Evolutionary conservation across 1,284 basidiomycete genomes (phyloP), one percentile per base, ranked within the genome.

Genomic region (Uromyces viciae-fabae): DNA sequence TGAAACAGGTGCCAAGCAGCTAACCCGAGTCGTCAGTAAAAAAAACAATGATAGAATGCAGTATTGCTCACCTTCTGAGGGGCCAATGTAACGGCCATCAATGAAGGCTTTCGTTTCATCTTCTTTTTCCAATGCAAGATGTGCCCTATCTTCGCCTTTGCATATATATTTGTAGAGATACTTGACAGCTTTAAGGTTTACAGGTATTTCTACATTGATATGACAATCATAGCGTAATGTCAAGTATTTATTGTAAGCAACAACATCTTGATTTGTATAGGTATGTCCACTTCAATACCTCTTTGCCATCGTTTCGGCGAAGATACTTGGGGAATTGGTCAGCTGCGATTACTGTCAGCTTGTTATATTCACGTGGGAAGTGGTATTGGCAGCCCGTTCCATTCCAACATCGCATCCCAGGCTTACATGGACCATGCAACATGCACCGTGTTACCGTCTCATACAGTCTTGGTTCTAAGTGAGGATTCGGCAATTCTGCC

Each of bases 381-480:
- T 82, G 56, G 81, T 89, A 88, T 1, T 84, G 83, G 83, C 89
- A 90, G 43, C 83, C 85, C 0, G 85, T 86, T 81, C 88, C 83
- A 14, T 85, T 85, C 87, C 88, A 87, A 83, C 88, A 89, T 11
- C 84, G 46, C 15, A 8, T 85, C 0, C 69, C 43, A 7, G 82
- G 69, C 8, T 87, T 86, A 85, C 88, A 89, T 0, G 88, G 88
- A 22, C 87, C 86, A 86, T 90, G 89, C 0, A 89, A 82, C 88
- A 89, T 89, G 64, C 82, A 86, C 7, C 81, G 83, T 38, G 80
- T 83, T 19, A 86, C 85, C 11, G 83, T 83, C 0, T 86, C 83
- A 83, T 86, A 88, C 0, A 90, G 86, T 1, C 82, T 33, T 0
- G 88, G 88, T 46, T 88, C 82, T 0, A 82, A 85, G 0, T 82